phyloP scores from a whole-genome alignment of 306 rosid species.

The Geum urbanum region DNA sequence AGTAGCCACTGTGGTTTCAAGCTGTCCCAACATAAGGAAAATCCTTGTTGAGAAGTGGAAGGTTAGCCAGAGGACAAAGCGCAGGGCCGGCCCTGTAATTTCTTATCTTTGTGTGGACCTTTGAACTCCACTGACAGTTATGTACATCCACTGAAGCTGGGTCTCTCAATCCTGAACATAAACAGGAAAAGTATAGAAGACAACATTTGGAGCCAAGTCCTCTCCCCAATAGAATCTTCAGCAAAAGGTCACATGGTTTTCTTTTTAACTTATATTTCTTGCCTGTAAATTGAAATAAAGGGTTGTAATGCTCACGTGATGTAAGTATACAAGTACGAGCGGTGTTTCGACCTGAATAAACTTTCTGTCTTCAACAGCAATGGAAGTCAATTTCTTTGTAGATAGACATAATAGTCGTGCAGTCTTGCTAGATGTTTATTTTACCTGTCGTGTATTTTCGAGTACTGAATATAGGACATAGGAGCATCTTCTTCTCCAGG shows the following conservation, averaged over 20 bases:
- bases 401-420: too few relatives aligned
- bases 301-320: background rate
- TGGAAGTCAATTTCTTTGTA: too few relatives aligned
- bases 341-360: too few relatives aligned
- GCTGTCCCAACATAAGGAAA: slow-evolving; percentile 79
- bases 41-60: slow-evolving; percentile 93
- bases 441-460: too few relatives aligned
- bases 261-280: background rate
- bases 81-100: slow-evolving; percentile 76
- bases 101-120: slow-evolving; percentile 83
- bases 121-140: slow-evolving; percentile 20
- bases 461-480: too few relatives aligned
- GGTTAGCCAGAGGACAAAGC: slow-evolving; percentile 82
- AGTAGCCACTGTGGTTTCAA: slow-evolving; percentile 79
- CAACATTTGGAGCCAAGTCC: background rate
- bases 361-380: too few relatives aligned
- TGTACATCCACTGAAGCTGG: slow-evolving; percentile 10
- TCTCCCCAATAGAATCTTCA: too few relatives aligned
- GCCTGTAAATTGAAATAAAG: background rate
- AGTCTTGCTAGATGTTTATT: too few relatives aligned
- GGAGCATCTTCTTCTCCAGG: too few relatives aligned
- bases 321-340: too few relatives aligned
- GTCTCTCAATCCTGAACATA: background rate
- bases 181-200: background rate
- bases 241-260: background rate